These are phyloP conservation scores for Isatis lusitanica DNA, from an alignment of 441 rosid species.

Conservation along the genomic window DNA sequence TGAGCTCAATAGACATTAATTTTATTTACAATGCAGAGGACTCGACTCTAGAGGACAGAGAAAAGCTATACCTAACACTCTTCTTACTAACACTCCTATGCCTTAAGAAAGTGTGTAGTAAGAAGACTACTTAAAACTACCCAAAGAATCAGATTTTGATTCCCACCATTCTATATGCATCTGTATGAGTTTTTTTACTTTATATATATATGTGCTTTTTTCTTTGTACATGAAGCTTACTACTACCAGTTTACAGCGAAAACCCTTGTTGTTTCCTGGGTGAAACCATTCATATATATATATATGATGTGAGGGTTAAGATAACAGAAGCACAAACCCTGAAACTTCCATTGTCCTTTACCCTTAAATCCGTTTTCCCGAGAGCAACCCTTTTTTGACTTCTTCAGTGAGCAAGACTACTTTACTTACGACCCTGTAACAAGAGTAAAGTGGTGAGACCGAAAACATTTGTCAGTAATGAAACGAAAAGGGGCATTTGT, in stretches of 20 bases:
- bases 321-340: conserved; percentile 43
- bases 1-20: background rate
- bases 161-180: conserved; percentile 50
- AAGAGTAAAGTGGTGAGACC: background rate
- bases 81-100: conserved; percentile 24
- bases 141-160: conserved; percentile 79
- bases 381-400: conserved; percentile 52
- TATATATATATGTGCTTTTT: conserved; percentile 10
- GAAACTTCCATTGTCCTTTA: conserved; percentile 47
- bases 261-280: conserved; percentile 24
- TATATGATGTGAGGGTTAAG: conserved; percentile 36
- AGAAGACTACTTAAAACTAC: conserved; percentile 25
- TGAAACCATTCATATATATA: conserved; percentile 9
- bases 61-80: conserved; percentile 9
- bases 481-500: background rate
- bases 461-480: background rate
- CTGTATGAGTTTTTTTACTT: conserved; percentile 25
- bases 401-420: conserved; percentile 71
- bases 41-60: conserved; percentile 2
- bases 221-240: conserved; percentile 32
- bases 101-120: conserved; percentile 22
- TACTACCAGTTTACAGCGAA: conserved; percentile 19
- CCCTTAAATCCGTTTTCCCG: conserved; percentile 31
- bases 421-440: conserved; percentile 69
- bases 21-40: conserved; percentile 28